These are phyloP conservation scores for Monsonia emarginata DNA, from an alignment of 441 rosid species.

Conservation along the genomic window DNA sequence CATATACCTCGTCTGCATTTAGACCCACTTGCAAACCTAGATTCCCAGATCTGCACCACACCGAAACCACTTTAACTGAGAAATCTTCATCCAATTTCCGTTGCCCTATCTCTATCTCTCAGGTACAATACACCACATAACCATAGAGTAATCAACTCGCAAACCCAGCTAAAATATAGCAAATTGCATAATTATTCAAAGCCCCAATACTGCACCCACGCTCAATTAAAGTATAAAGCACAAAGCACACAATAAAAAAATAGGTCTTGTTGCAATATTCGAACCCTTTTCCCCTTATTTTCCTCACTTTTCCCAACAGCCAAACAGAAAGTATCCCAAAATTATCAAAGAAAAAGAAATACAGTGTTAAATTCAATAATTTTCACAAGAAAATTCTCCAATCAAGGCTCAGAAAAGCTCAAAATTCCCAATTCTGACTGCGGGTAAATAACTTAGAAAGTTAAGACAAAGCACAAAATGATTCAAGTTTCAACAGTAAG, in stretches of 20 bases:
- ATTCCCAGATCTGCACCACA: conserved; percentile 43
- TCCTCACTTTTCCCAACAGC: conserved; percentile 6
- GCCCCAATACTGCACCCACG: not conserved
- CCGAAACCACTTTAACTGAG: not conserved
- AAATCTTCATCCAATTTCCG: not conserved
- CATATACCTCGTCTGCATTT: conserved; percentile 65
- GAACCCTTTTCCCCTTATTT: not conserved
- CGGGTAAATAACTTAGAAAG: not conserved
- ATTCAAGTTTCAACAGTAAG: not conserved
- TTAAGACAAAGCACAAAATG: not conserved
- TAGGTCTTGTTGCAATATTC: not conserved
- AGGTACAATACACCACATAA: not conserved
- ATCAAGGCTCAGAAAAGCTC: not conserved
- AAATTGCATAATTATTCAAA: not conserved
- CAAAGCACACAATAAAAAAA: not conserved
- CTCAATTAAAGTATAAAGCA: not conserved
- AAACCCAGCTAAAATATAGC: not conserved
- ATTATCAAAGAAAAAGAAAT: not conserved
- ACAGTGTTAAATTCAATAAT: not conserved
- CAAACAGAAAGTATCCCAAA: conserved; percentile 9
- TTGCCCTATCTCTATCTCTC: conserved; percentile 7
- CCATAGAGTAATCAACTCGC: conserved; percentile 7
- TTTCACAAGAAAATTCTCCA: not conserved
- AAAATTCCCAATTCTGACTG: not conserved
- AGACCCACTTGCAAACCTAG: conserved; percentile 22